Evolutionary conservation across 2,329 filamentous ascomycete species (phyloP), one percentile per base, ranked within the genome.

Genomic region (Neophaeococcomyces mojaviensis): DNA sequence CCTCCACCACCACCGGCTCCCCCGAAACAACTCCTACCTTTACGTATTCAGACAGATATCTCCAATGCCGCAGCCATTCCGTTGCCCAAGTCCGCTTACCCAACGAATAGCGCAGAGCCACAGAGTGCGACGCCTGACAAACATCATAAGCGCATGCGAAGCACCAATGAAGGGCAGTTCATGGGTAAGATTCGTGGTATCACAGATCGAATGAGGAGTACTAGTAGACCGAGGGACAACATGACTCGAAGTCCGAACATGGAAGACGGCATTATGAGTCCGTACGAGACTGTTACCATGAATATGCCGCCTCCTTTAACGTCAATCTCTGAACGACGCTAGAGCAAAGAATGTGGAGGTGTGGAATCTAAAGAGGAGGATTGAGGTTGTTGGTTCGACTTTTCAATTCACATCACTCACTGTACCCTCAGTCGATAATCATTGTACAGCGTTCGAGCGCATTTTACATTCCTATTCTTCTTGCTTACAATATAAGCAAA

Each of bases 151-250:
- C 57, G 76, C 13, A 73, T 73, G 16, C 68, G 71, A 44, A 79
- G 75, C 56, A 71, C 74, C 28, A 78, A 76, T 54, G 77, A 80
- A 44, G 47, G 43, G 15, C 76, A 71, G 48, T 69, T 81, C 30
- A 72, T 74, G 9, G 68, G 64, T 43, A 75, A 74, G 50, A 63
- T 77, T 45, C 66, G 71, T 22, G 76, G 70, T 46, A 67, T 81
- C 16, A 73, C 75, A 2, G 75, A 75, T n/a, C 71, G 77, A 18
- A 78, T 80, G 70, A 67, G 74, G 20, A 66, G 56, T 42, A 48
- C 66, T 45, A 73, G 70, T 46, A 71, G 69, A 3, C 70, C 72
- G 4, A 68, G 68, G 3, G 59, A 46, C 19, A 38, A 43, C 30
- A 16, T 15, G 13, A 35, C 37, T 10, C 45, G 44, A 20, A 44